Evolutionary conservation across 345 rosid genomes (phyloP), one percentile per base, ranked within the genome.

Genomic region (Hirschfeldia incana): DNA sequence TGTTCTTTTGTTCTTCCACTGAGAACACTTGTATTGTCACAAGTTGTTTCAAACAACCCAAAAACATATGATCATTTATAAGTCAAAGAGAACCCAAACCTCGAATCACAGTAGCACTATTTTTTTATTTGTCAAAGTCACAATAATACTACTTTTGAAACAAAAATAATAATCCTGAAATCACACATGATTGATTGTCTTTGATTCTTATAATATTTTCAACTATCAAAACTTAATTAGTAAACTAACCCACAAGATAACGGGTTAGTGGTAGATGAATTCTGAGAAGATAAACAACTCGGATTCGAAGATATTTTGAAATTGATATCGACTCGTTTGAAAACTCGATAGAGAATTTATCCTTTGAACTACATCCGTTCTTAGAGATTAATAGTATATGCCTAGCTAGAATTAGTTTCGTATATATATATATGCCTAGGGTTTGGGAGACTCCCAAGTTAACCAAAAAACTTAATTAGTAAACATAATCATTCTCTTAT

Each of bases 1-100:
- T 7, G 65, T 78, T 55, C 67, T 65, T 37, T 44, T 77, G 53
- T 5, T 12, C 69, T 49, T 49, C 57, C 57, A 49, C 6, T 49
- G 57, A n/a, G 16, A 49, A 49, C 4, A 49, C 17, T 49, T 49
- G 57, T 49, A 49, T 49, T 5, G 17, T 49, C 17, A 8, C n/a
- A 7, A 49, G 57, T 49, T 49, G 57, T 49, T 49, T 13, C 57
- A 49, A 5, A 49, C 2, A 49, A 4, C 57, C 57, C 17, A 49
- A 49, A 44, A n/a, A 49, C 16, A n/a, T 13, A 13, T 49, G 57
- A 49, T 49, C 57, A 13, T 49, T 49, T n/a, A 15, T 49, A 49
- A 49, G 5, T 13, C 55, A n/a, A 13, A 49, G 16, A 12, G 57
- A 49, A 49, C 57, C 57, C 17, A 49, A 49, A 49, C 57, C 57